phyloP scores from a whole-genome alignment of 75 land plant genomes.

The Pseudotsuga menziesii region DNA sequence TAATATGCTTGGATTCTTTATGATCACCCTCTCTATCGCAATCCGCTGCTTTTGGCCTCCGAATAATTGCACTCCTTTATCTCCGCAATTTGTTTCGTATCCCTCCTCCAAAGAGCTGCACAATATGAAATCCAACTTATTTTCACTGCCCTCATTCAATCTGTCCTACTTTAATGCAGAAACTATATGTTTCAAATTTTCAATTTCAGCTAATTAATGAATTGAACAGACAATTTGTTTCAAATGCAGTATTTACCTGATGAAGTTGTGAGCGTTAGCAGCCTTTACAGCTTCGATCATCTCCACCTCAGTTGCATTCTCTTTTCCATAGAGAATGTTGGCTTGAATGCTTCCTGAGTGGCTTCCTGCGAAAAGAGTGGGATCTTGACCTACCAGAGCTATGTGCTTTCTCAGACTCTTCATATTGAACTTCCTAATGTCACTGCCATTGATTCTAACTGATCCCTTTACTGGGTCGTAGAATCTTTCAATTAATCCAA shows the following conservation, averaged over 20 bases:
- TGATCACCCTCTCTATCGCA: neutral
- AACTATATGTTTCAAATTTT: neutral
- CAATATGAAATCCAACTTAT: neutral
- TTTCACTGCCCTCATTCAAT: neutral
- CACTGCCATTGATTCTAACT: constrained; percentile 61
- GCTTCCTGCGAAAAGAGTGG: constrained; percentile 66
- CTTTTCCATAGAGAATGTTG: constrained; percentile 62
- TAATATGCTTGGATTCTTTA: neutral
- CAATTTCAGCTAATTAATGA: too few species aligned
- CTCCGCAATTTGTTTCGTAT: neutral
- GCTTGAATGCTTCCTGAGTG: constrained; percentile 59
- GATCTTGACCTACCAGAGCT: constrained; percentile 75
- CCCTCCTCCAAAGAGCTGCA: neutral
- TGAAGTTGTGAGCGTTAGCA: constrained; percentile 79
- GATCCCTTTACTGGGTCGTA: constrained; percentile 62
- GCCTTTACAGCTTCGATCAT: constrained; percentile 66
- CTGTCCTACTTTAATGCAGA: neutral
- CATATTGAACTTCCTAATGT: constrained; percentile 50
- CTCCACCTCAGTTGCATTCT: constrained; percentile 49
- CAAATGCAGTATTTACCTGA: constrained; percentile 12
- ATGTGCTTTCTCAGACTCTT: constrained; percentile 56
- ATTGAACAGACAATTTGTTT: too few species aligned
- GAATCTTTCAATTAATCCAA: constrained; percentile 70
- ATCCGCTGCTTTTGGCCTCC: neutral
- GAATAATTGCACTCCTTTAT: neutral